Evolutionary conservation across 108 stramenopile genomes (phyloP).

Genomic region (Cyclotella cryptica): DNA sequence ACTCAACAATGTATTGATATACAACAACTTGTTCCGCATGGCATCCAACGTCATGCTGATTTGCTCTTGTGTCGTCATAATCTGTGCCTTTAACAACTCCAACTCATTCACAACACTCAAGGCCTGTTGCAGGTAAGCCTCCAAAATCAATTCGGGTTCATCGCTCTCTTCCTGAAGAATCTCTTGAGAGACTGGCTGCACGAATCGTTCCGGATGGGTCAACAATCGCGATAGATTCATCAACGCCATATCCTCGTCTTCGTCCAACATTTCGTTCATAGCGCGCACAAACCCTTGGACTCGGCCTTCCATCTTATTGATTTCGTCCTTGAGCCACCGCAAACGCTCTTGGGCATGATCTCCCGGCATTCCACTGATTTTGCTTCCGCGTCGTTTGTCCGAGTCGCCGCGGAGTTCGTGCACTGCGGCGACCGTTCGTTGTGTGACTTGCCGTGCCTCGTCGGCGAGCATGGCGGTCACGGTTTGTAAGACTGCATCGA

Average conservation of each 20-base stretch:
- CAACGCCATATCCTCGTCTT: constrained; percentile 90
- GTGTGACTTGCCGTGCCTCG: constrained; percentile 65
- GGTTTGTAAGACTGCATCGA: constrained; percentile 82
- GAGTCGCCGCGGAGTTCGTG: constrained; percentile 53
- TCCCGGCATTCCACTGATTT: constrained; percentile 20
- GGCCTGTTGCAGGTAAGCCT: constrained; percentile 81
- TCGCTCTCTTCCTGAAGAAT: constrained; percentile 87
- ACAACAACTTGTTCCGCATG: constrained; percentile 78
- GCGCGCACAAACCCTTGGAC: constrained; percentile 84
- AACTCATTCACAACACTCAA: constrained; percentile 72
- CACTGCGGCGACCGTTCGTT: constrained; percentile 48
- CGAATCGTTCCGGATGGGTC: constrained; percentile 84
- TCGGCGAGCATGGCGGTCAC: constrained; percentile 66
- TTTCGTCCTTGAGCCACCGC: constrained; percentile 76
- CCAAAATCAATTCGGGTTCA: constrained; percentile 89
- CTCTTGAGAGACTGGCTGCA: constrained; percentile 80
- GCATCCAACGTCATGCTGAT: constrained; percentile 73
- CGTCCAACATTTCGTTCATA: constrained; percentile 77
- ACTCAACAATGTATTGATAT: constrained; percentile 81
- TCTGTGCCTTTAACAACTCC: constrained; percentile 77
- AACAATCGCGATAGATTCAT: constrained; percentile 87
- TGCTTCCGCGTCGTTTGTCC: not conserved
- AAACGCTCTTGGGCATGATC: constrained; percentile 76
- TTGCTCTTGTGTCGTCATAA: constrained; percentile 80
- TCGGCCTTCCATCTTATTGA: constrained; percentile 73